phyloP scores from a whole-genome alignment of 495 filamentous ascomycete genomes.

The Neurospora sp. region DNA sequence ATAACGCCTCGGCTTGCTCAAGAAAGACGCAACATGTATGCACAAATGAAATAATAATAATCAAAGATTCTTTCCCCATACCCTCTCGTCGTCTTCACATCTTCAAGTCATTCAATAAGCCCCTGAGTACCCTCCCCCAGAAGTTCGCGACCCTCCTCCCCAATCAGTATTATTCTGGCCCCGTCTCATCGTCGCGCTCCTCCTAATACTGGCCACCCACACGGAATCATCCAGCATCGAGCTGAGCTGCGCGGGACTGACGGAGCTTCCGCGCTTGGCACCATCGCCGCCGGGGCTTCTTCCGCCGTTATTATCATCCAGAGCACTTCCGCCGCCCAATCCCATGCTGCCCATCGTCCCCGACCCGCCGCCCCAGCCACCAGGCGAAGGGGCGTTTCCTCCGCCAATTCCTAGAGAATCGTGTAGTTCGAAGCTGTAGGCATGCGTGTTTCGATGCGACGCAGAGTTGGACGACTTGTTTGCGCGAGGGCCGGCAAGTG shows the following conservation, averaged over 20 bases:
- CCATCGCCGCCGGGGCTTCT: conserved; percentile 24
- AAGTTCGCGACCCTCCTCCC: conserved; percentile 4
- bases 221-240: conserved; percentile 74
- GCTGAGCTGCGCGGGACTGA: conserved; percentile 70
- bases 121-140: conserved; percentile 6
- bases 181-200: conserved; percentile 72
- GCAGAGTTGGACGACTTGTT: conserved; percentile 10
- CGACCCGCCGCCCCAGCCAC: conserved; percentile 26
- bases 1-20: background rate
- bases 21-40: background rate
- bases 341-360: background rate
- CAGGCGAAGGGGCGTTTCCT: conserved; percentile 20
- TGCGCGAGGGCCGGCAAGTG: conserved; percentile 29
- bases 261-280: conserved; percentile 52
- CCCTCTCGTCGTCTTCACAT: background rate
- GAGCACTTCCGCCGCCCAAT: background rate
- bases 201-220: conserved; percentile 85
- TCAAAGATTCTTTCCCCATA: background rate
- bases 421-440: conserved; percentile 37
- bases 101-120: background rate
- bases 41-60: background rate
- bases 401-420: conserved; percentile 7
- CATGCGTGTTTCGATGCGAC: conserved; percentile 22
- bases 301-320: conserved; percentile 13
- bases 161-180: background rate